Evolutionary conservation across 2,329 filamentous ascomycete genomes (phyloP).

Genomic region (Trichophyton schoenleinii): DNA sequence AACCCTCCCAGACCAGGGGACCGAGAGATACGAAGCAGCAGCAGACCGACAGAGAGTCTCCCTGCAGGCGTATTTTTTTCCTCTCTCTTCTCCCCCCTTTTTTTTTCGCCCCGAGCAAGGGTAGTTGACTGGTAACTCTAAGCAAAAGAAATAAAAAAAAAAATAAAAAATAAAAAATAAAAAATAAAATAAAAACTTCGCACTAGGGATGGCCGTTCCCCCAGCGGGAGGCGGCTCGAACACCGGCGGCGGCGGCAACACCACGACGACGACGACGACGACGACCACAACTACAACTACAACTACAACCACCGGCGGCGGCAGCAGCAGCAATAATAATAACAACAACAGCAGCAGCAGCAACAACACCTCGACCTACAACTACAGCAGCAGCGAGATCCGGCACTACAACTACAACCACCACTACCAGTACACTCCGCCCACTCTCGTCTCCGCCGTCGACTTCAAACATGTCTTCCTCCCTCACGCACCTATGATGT

Average conservation of each 20-base stretch:
- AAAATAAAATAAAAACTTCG: too few relatives aligned
- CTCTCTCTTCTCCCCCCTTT: too few relatives aligned
- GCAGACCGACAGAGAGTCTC: too few relatives aligned
- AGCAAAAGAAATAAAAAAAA: too few relatives aligned
- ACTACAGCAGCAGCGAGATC: background rate
- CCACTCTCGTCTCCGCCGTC: constrained; percentile 2
- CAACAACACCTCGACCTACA: too few relatives aligned
- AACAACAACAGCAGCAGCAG: background rate
- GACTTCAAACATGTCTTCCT: constrained; percentile 13
- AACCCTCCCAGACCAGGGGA: too few relatives aligned
- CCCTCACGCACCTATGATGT: constrained; percentile 20
- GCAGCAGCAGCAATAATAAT: background rate
- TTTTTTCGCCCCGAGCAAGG: too few relatives aligned
- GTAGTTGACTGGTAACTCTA: too few relatives aligned
- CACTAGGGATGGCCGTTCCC: background rate
- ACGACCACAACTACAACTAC: background rate
- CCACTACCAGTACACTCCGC: constrained; percentile 2
- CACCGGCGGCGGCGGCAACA: background rate
- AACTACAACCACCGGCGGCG: background rate
- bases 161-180: too few relatives aligned
- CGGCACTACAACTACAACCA: background rate
- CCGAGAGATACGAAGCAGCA: too few relatives aligned
- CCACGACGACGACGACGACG: background rate
- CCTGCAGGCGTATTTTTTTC: too few relatives aligned
- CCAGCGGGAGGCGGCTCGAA: background rate